phyloP scores from a whole-genome alignment of 495 filamentous ascomycete genomes.

The Xylaria venustula region DNA sequence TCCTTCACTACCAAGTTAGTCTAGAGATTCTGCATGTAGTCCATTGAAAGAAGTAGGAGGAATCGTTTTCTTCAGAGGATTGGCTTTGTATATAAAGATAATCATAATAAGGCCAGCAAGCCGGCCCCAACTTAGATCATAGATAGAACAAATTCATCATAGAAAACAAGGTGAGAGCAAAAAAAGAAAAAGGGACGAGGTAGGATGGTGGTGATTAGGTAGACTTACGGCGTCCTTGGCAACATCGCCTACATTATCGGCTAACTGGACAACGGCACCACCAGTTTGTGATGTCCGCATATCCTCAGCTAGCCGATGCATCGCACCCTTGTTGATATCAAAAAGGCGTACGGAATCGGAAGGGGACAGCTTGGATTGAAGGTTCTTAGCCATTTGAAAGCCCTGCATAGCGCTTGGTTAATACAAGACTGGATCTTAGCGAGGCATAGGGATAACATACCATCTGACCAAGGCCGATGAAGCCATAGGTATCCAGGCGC shows the following conservation, averaged over 20 bases:
- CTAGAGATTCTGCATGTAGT: constrained; percentile 7
- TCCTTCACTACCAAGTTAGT: constrained; percentile 50
- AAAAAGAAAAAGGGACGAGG: not conserved
- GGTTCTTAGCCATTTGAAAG: constrained; percentile 85
- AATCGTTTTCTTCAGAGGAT: constrained; percentile 57
- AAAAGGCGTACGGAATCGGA: constrained; percentile 67
- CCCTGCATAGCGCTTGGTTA: constrained; percentile 40
- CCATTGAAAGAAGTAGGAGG: not conserved
- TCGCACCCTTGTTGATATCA: constrained; percentile 68
- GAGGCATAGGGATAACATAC: constrained; percentile 43
- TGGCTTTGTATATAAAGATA: constrained; percentile 58
- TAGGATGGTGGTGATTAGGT: not conserved
- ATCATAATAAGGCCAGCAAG: constrained; percentile 42
- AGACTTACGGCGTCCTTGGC: constrained; percentile 71
- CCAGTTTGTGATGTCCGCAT: constrained; percentile 47
- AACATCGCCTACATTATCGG: constrained; percentile 57
- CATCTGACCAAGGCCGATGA: constrained; percentile 87
- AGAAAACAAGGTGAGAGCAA: too few species aligned
- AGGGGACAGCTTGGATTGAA: constrained; percentile 71
- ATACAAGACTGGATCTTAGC: not conserved
- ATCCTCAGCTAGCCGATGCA: constrained; percentile 60
- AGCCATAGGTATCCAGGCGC: constrained; percentile 69
- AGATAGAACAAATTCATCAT: constrained; percentile 58
- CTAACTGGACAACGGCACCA: constrained; percentile 56
- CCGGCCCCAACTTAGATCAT: constrained; percentile 62